A percentile compares a stretch with the other conserved stretches of the same genome.
Conservation (phyloP, 306 rosid genomes). For the Cucumis hystrix region DNA sequence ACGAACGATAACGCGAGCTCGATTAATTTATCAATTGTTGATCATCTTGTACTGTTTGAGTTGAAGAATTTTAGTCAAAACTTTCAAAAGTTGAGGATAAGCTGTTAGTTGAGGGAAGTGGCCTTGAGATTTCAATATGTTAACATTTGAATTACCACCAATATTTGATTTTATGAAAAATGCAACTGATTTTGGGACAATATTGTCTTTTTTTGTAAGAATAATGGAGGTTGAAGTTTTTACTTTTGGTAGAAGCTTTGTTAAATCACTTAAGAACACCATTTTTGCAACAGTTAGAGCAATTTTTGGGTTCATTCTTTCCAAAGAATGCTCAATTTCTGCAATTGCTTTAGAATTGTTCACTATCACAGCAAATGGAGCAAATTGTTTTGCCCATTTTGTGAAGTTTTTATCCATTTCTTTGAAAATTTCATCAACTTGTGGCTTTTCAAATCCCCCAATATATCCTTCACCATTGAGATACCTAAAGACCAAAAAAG, state of each 20-base stretch:
- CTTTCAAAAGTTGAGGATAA: slow-evolving; percentile 18
- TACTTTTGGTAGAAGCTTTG: slow-evolving; percentile 23
- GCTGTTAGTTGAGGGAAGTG: slow-evolving; percentile 40
- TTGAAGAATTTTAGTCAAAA: slow-evolving; percentile 3
- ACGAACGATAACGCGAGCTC: neutral
- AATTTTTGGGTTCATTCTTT: slow-evolving; percentile 30
- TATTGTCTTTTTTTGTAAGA: slow-evolving; percentile 17
- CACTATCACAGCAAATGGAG: slow-evolving; percentile 15
- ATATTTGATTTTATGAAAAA: slow-evolving; percentile 27
- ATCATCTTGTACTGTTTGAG: neutral
- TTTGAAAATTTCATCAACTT: slow-evolving; percentile 16
- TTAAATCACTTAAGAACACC: slow-evolving; percentile 25
- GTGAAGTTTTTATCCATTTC: slow-evolving; percentile 17
- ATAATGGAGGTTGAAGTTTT: slow-evolving; percentile 29
- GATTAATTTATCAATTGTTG: too few species aligned
- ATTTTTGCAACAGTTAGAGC: slow-evolving; percentile 26
- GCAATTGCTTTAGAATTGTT: slow-evolving; percentile 16
- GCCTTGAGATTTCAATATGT: slow-evolving; percentile 27
- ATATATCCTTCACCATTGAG: slow-evolving; percentile 21
- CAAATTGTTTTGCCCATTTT: slow-evolving; percentile 21
- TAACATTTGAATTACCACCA: slow-evolving; percentile 10
- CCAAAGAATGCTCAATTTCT: slow-evolving; percentile 18
- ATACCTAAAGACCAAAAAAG: slow-evolving; percentile 9
- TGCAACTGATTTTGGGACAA: slow-evolving; percentile 23
- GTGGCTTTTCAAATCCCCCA: slow-evolving; percentile 24